Percentiles rank a stretch among this genome's conserved stretches.
These are phyloP conservation scores for Stemphylium beticola DNA, from an alignment of 2,329 filamentous ascomycete species.

Conservation along the genomic window DNA sequence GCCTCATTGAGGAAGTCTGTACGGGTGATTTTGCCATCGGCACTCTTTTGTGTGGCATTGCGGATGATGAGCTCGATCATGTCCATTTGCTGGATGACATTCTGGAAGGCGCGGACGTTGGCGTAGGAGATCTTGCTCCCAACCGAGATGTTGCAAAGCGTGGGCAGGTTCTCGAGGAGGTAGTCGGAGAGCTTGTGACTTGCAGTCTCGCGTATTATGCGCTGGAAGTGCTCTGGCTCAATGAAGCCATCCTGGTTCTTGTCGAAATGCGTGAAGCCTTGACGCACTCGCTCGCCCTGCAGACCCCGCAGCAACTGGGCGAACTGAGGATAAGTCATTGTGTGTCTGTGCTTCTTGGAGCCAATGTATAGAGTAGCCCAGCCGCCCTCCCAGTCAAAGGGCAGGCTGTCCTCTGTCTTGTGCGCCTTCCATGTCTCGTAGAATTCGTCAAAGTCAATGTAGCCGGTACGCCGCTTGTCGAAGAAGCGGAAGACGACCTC, in stretches of 20 bases:
- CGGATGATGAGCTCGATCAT: conserved; percentile 92
- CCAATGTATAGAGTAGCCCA: conserved; percentile 97
- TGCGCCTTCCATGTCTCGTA: conserved; percentile 84
- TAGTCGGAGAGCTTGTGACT: conserved; percentile 98
- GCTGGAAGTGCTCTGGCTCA: conserved; percentile 92
- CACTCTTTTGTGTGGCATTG: conserved; percentile 81
- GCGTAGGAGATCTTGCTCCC: conserved; percentile 96
- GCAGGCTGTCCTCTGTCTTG: conserved; percentile 82
- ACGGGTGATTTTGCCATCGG: conserved; percentile 90
- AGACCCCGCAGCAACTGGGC: conserved; percentile 96
- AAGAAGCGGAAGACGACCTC: conserved; percentile 98
- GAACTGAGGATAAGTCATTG: conserved; percentile 95
- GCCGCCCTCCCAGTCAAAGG: conserved; percentile 96
- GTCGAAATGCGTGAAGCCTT: conserved; percentile 93
- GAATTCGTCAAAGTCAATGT: conserved; percentile 89
- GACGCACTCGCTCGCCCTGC: conserved; percentile 93
- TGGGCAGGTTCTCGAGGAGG: conserved; percentile 85
- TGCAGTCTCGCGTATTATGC: conserved; percentile 91
- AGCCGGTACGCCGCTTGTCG: conserved; percentile 81
- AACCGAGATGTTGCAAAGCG: conserved; percentile 91
- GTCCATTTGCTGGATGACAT: conserved; percentile 97
- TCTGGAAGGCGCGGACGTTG: conserved; percentile 97
- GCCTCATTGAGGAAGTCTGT: conserved; percentile 95
- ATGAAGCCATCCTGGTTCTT: conserved; percentile 94
- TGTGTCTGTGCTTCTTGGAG: conserved; percentile 82